Conservation (phyloP, 108 stramenopile genomes). For the Skeletonema grethae region DNA sequence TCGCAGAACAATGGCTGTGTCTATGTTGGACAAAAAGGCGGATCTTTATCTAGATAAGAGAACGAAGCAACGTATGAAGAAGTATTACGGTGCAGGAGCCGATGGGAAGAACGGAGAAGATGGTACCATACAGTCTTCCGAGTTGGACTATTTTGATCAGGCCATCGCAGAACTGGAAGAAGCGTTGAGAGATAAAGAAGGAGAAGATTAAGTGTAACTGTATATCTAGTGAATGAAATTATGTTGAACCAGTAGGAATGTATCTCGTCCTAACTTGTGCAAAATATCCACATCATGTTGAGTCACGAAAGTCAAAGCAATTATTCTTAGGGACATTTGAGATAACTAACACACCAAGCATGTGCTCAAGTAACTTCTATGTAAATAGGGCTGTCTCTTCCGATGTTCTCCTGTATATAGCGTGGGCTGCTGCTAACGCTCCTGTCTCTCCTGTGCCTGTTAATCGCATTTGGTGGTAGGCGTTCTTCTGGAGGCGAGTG, state of each 20-base stretch:
- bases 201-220: constrained; percentile 4
- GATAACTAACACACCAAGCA: too few relatives aligned
- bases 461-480: too few relatives aligned
- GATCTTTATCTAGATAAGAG: constrained; percentile 44
- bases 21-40: constrained; percentile 49
- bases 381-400: too few relatives aligned
- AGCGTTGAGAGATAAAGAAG: constrained; percentile 25
- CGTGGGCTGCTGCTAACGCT: too few relatives aligned
- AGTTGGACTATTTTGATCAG: constrained; percentile 46
- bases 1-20: constrained; percentile 45
- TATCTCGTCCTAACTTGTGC: too few relatives aligned
- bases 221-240: not conserved
- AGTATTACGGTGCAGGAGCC: constrained; percentile 26
- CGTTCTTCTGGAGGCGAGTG: too few relatives aligned
- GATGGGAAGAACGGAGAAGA: constrained; percentile 15
- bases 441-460: too few relatives aligned
- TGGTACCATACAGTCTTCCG: constrained; percentile 28
- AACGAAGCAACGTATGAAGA: constrained; percentile 35
- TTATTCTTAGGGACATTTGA: too few relatives aligned
- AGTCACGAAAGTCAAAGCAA: too few relatives aligned
- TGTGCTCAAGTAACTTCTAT: too few relatives aligned
- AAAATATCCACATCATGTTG: too few relatives aligned
- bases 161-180: constrained; percentile 45
- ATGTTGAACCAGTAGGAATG: not conserved
- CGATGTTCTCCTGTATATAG: too few relatives aligned